A percentile compares a stretch with the other conserved stretches of the same genome.
Conservation (phyloP, 2,329 filamentous ascomycete species). For the Ampelomyces quisqualis region DNA sequence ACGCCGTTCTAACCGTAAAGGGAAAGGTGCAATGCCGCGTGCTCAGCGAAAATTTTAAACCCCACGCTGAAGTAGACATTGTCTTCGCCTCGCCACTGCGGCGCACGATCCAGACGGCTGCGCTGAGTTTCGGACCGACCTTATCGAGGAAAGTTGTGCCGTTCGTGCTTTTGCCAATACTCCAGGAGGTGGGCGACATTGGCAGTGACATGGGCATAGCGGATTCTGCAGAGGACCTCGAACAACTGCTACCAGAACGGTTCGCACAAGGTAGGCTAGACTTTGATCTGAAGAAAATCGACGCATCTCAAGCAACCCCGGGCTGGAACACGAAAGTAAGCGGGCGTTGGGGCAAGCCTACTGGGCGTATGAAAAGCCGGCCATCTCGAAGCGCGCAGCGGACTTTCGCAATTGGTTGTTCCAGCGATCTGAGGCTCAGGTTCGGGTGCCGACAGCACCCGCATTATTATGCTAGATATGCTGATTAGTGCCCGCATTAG, state of each 20-base stretch:
- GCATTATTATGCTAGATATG: background rate
- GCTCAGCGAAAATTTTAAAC: slow-evolving; percentile 64
- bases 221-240: slow-evolving; percentile 51
- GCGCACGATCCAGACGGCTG: slow-evolving; percentile 76
- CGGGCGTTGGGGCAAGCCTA: slow-evolving; percentile 28
- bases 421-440: slow-evolving; percentile 31
- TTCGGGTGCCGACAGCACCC: slow-evolving; percentile 5
- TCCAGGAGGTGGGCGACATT: slow-evolving; percentile 74
- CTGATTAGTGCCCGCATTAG: slow-evolving; percentile 41
- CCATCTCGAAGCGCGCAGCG: slow-evolving; percentile 32
- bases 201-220: slow-evolving; percentile 72
- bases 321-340: slow-evolving; percentile 70
- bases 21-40: slow-evolving; percentile 72
- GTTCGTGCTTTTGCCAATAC: slow-evolving; percentile 66
- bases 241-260: slow-evolving; percentile 18
- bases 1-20: slow-evolving; percentile 75
- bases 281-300: slow-evolving; percentile 53
- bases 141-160: slow-evolving; percentile 41
- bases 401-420: slow-evolving; percentile 33
- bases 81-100: slow-evolving; percentile 78
- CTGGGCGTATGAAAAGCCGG: slow-evolving; percentile 32
- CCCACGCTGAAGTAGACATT: slow-evolving; percentile 60
- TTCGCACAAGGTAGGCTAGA: slow-evolving; percentile 60
- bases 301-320: slow-evolving; percentile 61
- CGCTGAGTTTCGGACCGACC: slow-evolving; percentile 64